phyloP scores from a whole-genome alignment of 139 green algal species.

The Microglena sp. region DNA sequence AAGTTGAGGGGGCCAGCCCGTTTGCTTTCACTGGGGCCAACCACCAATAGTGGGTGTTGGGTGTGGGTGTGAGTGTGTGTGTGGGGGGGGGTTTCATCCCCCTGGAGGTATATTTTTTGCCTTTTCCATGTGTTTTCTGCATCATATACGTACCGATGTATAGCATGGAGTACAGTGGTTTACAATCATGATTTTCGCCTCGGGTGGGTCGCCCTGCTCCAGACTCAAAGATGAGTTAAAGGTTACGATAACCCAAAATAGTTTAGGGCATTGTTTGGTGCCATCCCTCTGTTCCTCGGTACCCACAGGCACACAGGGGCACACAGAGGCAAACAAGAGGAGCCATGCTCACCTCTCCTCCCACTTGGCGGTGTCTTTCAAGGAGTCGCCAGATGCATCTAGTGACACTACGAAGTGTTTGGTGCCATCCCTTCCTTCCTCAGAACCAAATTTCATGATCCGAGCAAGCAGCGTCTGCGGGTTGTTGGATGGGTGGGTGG shows the following conservation, averaged over 20 bases:
- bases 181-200: background rate
- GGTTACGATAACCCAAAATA: background rate
- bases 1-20: too few species aligned
- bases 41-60: too few species aligned
- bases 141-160: background rate
- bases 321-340: background rate
- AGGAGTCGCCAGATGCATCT: background rate
- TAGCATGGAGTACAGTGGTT: background rate
- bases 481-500: too few species aligned
- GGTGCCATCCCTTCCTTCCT: background rate
- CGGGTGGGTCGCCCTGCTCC: too few species aligned
- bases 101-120: too few species aligned
- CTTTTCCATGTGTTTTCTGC: background rate
- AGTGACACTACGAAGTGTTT: slow-evolving; percentile 11
- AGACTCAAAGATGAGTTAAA: too few species aligned
- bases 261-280: background rate
- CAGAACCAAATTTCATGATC: background rate
- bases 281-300: background rate
- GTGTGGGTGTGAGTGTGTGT: too few species aligned
- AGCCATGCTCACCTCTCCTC: slow-evolving; percentile 7
- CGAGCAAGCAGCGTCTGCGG: background rate
- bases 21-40: too few species aligned
- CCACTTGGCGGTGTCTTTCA: slow-evolving; percentile 6
- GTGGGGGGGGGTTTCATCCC: too few species aligned
- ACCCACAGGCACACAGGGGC: background rate